Evolutionary conservation across 2,329 filamentous ascomycete genomes (phyloP), one percentile per base, ranked within the genome.

Genomic region (Amylocarpus encephaloides): DNA sequence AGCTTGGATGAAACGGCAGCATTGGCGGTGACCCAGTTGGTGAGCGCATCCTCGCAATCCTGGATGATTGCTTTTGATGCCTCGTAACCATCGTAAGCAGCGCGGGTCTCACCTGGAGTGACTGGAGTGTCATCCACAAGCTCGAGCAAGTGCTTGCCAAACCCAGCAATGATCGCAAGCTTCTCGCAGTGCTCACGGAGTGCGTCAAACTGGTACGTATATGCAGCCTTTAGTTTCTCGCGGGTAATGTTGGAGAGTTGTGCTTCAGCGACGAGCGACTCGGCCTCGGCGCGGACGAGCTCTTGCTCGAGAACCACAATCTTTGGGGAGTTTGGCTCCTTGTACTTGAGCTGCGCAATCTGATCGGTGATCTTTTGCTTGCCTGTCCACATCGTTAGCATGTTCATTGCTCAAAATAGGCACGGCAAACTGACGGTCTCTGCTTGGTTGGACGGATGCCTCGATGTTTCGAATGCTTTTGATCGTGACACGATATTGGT

Each of bases 391-490:
- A 44, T 53, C 30, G 57, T 62, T 57, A 67, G 61, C 40, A 30
- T 13, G 34, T 48, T 6, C 11, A 13, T 6, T n/a, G 13, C 9
- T 13, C 13, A 12, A 19, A 16, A 11, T 39, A 6, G 16, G 13
- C 11, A 12, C 26, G 10, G 30, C 18, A 10, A 46, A 71, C 86
- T 73, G 75, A 93, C 93, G 88, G 73, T 98, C 93, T 73, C 93
- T 82, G 76, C 91, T 96, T 50, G 93, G 93, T 73, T 98, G 93
- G 45, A 98, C 93, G 18, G 92, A 97, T 52, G 92, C 91, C 72
- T 98, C 93, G 59, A 98, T 98, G 73, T 98, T 98, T 64, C 93
- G 87, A 66, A 98, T 95, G 70, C 90, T 95, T 85, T 98, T 98
- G 74, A 98, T 95, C 48, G 93, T 98, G 51, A 98, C 87, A 66